A percentile compares a stretch with the other conserved stretches of the same genome.
These are phyloP conservation scores for Acanthamoeba royreba DNA, from an alignment of 208 protist genomes.

Conservation along the genomic window DNA sequence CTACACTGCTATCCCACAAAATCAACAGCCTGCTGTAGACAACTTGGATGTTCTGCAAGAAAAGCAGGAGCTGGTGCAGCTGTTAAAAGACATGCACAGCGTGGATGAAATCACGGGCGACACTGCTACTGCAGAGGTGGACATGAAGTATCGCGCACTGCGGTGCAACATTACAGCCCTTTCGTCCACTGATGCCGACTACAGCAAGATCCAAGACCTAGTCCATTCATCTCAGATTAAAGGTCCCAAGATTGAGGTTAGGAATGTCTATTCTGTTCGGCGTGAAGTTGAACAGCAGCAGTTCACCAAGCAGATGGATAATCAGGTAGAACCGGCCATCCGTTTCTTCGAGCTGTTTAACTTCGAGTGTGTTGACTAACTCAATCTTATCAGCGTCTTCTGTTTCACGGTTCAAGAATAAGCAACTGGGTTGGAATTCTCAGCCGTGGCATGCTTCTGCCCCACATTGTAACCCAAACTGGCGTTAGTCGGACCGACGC, in stretches of 20 bases:
- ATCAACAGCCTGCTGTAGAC: background rate
- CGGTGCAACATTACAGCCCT: slow-evolving; percentile 28
- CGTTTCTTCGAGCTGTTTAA: background rate
- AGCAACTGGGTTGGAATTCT: slow-evolving; percentile 53
- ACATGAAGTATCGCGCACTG: slow-evolving; percentile 57
- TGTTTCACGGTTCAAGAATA: background rate
- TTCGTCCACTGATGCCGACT: background rate
- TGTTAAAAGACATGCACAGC: slow-evolving; percentile 22
- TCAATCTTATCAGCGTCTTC: background rate
- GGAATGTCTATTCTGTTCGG: slow-evolving; percentile 4
- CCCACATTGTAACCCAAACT: slow-evolving; percentile 41
- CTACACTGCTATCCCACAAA: background rate
- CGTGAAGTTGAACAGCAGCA: background rate
- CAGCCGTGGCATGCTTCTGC: slow-evolving; percentile 47
- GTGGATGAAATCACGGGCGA: slow-evolving; percentile 24
- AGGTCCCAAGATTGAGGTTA: background rate
- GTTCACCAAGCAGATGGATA: slow-evolving; percentile 27
- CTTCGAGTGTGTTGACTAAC: background rate
- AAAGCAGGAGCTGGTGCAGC: slow-evolving; percentile 6
- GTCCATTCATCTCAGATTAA: background rate
- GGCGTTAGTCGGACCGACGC: slow-evolving; percentile 31
- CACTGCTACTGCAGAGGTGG: background rate
- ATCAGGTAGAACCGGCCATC: background rate
- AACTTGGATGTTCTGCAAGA: background rate
- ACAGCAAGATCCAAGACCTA: background rate